Conservation (phyloP, 2,329 filamentous ascomycete genomes). For the Aspergillus pseudoviridinutans region DNA sequence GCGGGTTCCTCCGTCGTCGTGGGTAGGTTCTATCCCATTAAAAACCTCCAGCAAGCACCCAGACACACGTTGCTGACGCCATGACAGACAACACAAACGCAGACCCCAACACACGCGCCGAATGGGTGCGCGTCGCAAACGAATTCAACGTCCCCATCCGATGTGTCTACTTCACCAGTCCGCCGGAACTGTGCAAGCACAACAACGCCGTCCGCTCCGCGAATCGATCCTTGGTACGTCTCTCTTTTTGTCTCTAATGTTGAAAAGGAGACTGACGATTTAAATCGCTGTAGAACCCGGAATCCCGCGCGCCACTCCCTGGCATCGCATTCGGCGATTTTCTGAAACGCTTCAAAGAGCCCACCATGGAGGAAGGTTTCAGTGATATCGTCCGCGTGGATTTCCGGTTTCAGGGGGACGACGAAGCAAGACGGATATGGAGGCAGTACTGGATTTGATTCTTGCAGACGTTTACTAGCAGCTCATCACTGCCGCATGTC, state of each 20-base stretch:
- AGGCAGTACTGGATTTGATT: slow-evolving; percentile 68
- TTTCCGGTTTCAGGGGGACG: slow-evolving; percentile 69
- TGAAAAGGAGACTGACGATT: background rate
- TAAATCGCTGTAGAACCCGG: slow-evolving; percentile 60
- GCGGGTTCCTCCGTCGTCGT: slow-evolving; percentile 68
- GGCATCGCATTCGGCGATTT: slow-evolving; percentile 77
- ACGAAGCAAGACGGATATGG: slow-evolving; percentile 69
- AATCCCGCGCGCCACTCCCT: slow-evolving; percentile 69
- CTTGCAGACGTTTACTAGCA: slow-evolving; percentile 37
- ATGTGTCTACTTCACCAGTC: slow-evolving; percentile 78
- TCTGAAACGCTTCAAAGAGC: slow-evolving; percentile 66
- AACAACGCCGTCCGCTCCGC: slow-evolving; percentile 81
- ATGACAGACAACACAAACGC: slow-evolving; percentile 89
- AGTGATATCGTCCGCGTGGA: slow-evolving; percentile 70
- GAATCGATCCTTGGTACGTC: slow-evolving; percentile 40
- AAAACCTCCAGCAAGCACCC: background rate
- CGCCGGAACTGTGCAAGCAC: slow-evolving; percentile 68
- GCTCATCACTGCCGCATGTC: background rate
- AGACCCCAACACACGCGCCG: slow-evolving; percentile 68
- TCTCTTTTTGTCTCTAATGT: background rate
- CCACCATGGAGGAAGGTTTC: slow-evolving; percentile 73
- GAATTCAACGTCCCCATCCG: slow-evolving; percentile 71
- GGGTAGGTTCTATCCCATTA: slow-evolving; percentile 52
- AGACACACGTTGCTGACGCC: background rate
- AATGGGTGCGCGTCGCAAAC: slow-evolving; percentile 73